Percentiles rank a stretch among this genome's conserved stretches.
Evolutionary conservation across 106 monocot genomes (phyloP).

Genomic region (Apostasia shenzhenica): DNA sequence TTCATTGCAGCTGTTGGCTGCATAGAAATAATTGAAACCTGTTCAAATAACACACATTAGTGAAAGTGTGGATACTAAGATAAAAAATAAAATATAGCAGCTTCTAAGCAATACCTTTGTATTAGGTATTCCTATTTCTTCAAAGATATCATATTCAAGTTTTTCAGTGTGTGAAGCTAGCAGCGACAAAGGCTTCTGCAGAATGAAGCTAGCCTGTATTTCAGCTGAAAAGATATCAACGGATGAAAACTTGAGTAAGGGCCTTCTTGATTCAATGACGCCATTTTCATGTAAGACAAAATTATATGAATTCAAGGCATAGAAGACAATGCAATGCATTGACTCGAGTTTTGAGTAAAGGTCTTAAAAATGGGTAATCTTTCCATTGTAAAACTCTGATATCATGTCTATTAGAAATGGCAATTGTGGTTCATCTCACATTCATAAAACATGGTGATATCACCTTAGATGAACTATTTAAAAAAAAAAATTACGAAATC

Average conservation of each 20-base stretch:
- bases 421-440: not conserved
- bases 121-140: constrained; percentile 55
- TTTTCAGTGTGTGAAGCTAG: constrained; percentile 23
- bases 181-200: constrained; percentile 29
- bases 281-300: not conserved
- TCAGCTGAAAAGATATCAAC: constrained; percentile 37
- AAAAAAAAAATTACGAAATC: no score
- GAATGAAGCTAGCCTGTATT: constrained; percentile 50
- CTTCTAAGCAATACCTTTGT: constrained; percentile 27
- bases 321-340: no score
- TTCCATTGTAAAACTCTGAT: no score
- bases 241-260: not conserved
- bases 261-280: not conserved
- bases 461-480: no score
- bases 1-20: constrained; percentile 25
- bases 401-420: not conserved
- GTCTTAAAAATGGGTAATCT: no score
- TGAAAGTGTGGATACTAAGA: not conserved
- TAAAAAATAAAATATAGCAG: not conserved
- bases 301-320: no score
- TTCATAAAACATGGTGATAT: no score
- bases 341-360: no score
- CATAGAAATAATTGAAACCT: constrained; percentile 69
- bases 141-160: constrained; percentile 54
- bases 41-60: constrained; percentile 3